Evolutionary conservation across 1,139 yeast genomes (phyloP).

Genomic region (Hemisphaericaspora lyxosophila): DNA sequence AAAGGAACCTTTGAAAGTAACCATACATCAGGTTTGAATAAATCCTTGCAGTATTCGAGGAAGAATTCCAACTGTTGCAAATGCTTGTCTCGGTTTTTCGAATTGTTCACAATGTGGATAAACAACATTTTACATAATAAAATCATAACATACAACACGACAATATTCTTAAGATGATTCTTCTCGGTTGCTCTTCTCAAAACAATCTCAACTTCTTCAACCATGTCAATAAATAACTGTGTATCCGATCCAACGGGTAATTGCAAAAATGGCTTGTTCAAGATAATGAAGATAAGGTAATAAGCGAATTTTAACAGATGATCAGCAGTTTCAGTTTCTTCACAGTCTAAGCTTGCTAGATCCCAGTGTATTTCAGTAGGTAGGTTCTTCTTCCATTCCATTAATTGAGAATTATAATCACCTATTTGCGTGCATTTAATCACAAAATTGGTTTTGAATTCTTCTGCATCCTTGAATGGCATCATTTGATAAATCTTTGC

Average conservation of each 20-base stretch:
- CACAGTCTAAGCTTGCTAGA: conserved; percentile 3
- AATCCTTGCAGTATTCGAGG: conserved; percentile 3
- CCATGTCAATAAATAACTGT: conserved; percentile 6
- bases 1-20: conserved; percentile 8
- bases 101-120: conserved; percentile 4
- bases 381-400: conserved; percentile 8
- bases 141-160: conserved; percentile 9
- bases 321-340: conserved; percentile 5
- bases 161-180: conserved; percentile 8
- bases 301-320: conserved; percentile 11
- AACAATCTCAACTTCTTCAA: conserved; percentile 11
- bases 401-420: conserved; percentile 7
- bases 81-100: conserved; percentile 1
- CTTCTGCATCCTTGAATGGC: conserved; percentile 10
- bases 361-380: conserved; percentile 9
- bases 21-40: conserved; percentile 10
- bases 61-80: conserved; percentile 9
- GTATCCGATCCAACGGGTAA: conserved; percentile 8
- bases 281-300: conserved; percentile 9
- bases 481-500: conserved; percentile 9
- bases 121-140: conserved; percentile 7
- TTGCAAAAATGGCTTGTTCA: conserved; percentile 13
- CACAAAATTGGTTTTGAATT: conserved; percentile 9
- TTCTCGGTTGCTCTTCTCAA: conserved; percentile 3
- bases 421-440: conserved; percentile 8